Evolutionary conservation across 2,329 filamentous ascomycete species (phyloP).

Genomic region (Didymella segeticola): DNA sequence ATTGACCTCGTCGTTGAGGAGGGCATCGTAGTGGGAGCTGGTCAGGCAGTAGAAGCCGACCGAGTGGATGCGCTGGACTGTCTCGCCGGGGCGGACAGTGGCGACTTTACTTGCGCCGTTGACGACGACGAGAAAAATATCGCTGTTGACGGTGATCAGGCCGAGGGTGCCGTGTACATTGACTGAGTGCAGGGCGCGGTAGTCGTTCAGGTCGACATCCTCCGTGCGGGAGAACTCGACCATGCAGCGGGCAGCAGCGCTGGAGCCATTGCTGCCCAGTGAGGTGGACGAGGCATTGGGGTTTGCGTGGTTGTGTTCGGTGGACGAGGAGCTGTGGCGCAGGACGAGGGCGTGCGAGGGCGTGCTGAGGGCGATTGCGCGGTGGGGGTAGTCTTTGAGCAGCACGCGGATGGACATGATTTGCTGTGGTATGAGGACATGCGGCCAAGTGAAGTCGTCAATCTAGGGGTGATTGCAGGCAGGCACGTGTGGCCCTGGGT

Average conservation of each 20-base stretch:
- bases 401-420: slow-evolving; percentile 71
- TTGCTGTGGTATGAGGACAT: slow-evolving; percentile 17
- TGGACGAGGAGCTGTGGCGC: slow-evolving; percentile 73
- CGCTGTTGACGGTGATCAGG: slow-evolving; percentile 79
- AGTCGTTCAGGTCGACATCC: slow-evolving; percentile 73
- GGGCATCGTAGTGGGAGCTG: slow-evolving; percentile 82
- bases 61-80: slow-evolving; percentile 81
- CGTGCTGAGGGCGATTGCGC: slow-evolving; percentile 86
- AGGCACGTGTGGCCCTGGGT: slow-evolving; percentile 34
- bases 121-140: slow-evolving; percentile 91
- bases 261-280: slow-evolving; percentile 46
- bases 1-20: slow-evolving; percentile 65
- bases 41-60: slow-evolving; percentile 95
- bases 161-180: slow-evolving; percentile 86
- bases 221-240: slow-evolving; percentile 79
- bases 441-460: slow-evolving; percentile 4
- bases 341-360: slow-evolving; percentile 82
- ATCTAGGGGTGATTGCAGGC: slow-evolving; percentile 20
- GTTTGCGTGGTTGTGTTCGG: slow-evolving; percentile 51
- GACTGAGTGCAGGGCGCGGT: slow-evolving; percentile 74
- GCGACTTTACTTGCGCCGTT: slow-evolving; percentile 80
- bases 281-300: slow-evolving; percentile 65
- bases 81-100: slow-evolving; percentile 84
- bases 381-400: slow-evolving; percentile 84
- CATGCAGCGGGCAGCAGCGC: slow-evolving; percentile 70